Percentiles rank a stretch among this genome's conserved stretches.
These are phyloP conservation scores for Cercospora sesami DNA, from an alignment of 2,329 filamentous ascomycete species.

Conservation along the genomic window DNA sequence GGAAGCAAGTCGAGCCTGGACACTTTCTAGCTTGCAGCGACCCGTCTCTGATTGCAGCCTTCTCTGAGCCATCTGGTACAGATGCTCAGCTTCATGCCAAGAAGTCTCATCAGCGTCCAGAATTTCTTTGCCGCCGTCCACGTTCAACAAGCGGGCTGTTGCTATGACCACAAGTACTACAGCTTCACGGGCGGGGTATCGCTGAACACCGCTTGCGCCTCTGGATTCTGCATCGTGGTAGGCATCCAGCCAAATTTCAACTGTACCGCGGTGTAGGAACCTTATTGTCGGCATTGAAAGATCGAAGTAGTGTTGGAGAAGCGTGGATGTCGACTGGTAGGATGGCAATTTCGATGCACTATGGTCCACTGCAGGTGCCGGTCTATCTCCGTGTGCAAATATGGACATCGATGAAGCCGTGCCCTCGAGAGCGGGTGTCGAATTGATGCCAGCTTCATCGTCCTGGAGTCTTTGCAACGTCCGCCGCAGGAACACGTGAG, in stretches of 20 bases:
- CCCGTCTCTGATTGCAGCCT: conserved; percentile 32
- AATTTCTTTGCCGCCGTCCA: conserved; percentile 26
- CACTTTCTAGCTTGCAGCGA: conserved; percentile 35
- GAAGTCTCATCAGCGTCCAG: conserved; percentile 25
- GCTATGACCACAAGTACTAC: conserved; percentile 57
- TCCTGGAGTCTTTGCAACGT: conserved; percentile 53
- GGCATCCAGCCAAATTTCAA: conserved; percentile 48
- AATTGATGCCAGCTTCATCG: conserved; percentile 17
- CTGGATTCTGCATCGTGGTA: conserved; percentile 48
- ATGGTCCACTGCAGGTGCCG: conserved; percentile 44
- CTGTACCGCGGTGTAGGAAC: conserved; percentile 48
- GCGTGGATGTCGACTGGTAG: conserved; percentile 31
- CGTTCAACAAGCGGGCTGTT: conserved; percentile 42
- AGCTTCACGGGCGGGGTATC: conserved; percentile 47
- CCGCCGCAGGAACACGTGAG: conserved; percentile 48
- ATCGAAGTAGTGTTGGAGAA: conserved; percentile 47
- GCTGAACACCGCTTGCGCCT: conserved; percentile 37
- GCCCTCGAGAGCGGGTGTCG: conserved; percentile 18
- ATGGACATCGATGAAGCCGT: conserved; percentile 45
- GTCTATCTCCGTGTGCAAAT: conserved; percentile 54
- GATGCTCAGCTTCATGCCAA: conserved; percentile 33
- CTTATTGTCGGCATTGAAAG: conserved; percentile 47
- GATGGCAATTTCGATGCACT: conserved; percentile 48
- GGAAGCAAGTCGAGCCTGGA: conserved; percentile 45
- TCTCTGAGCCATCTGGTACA: conserved; percentile 31